phyloP scores from a whole-genome alignment of 2,329 filamentous ascomycete genomes.

The Macrophomina tecta region DNA sequence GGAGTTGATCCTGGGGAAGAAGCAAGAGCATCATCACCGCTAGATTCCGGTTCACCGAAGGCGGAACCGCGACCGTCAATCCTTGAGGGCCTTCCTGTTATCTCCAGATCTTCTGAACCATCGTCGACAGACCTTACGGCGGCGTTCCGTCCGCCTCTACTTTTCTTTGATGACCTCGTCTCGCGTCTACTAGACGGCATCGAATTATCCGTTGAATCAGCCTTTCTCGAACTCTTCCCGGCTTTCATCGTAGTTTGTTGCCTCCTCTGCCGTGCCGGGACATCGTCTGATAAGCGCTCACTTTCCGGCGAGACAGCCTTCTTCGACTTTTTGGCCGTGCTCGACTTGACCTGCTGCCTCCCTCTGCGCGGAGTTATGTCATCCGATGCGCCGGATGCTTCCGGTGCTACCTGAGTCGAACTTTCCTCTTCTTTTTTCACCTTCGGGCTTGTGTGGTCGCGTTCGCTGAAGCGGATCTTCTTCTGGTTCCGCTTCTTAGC shows the following conservation, averaged over 20 bases:
- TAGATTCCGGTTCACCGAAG: conserved; percentile 26
- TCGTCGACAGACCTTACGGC: neutral
- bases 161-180: neutral
- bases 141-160: neutral
- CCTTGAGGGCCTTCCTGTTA: neutral
- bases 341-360: neutral
- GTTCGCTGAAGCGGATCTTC: neutral
- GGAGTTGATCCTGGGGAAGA: conserved; percentile 23
- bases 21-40: conserved; percentile 29
- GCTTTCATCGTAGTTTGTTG: neutral
- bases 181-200: neutral
- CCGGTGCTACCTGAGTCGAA: neutral
- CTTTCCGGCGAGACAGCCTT: neutral
- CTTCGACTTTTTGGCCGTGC: neutral
- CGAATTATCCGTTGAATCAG: neutral
- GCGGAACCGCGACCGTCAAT: neutral
- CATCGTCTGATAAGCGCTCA: neutral
- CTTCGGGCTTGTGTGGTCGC: neutral
- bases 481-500: neutral
- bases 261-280: too few relatives aligned
- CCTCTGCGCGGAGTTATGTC: conserved; percentile 1
- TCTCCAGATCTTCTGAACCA: conserved; percentile 6
- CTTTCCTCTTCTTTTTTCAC: neutral
- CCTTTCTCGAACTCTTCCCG: neutral
- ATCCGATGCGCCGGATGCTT: conserved; percentile 28